Base-by-base conservation (phyloP, 306 rosid species). In the Vicia faba region DNA sequence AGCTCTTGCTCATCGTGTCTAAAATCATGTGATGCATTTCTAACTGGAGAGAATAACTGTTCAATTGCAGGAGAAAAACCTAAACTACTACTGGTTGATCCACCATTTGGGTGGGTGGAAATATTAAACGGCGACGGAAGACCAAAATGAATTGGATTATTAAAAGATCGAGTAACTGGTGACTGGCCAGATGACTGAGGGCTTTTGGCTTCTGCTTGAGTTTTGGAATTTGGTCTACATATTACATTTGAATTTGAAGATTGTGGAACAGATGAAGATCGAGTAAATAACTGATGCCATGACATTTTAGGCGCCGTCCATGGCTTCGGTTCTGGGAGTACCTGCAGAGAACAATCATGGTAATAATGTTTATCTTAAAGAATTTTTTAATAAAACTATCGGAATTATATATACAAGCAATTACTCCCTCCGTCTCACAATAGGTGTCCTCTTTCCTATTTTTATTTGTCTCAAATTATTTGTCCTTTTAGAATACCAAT, bases 241-340 rank as follows among this genome's bases (percentile, higher is more conserved):
- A 88, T 95, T 67, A 95, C 97, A 82, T 76, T 90, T 71, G 80
- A 68, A 81, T 71, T 88, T 5, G 96, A 69, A 15, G 90, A 68
- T 64, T 79, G 80, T 53, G 88, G 89, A 68, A 66, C 83, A 33
- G 95, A 54, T 6, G 95, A 61, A 11, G 96, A 85, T 57, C 92
- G 91, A 53, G 95, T 88, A 84, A 90, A 95, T 79, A 95, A 84
- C 51, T 95, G 99, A 74, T 95, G 97, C 99, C 99, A 95, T 7
- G 99, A 84, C 73, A 81, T 95, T 80, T 85, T 90, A 31, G 95
- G 99, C 19, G 84, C 83, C 66, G 80, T 51, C 76, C 83, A 83
- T 50, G 95, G 80, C 67, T 82, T 91, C 16, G 81, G 69, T 71
- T 88, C 93, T n/a, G 84, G 74, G 68, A 75, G 72, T 31, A 86